Evolutionary conservation across 2,329 filamentous ascomycete species (phyloP).

Genomic region (Mycosphaerella sp.): DNA sequence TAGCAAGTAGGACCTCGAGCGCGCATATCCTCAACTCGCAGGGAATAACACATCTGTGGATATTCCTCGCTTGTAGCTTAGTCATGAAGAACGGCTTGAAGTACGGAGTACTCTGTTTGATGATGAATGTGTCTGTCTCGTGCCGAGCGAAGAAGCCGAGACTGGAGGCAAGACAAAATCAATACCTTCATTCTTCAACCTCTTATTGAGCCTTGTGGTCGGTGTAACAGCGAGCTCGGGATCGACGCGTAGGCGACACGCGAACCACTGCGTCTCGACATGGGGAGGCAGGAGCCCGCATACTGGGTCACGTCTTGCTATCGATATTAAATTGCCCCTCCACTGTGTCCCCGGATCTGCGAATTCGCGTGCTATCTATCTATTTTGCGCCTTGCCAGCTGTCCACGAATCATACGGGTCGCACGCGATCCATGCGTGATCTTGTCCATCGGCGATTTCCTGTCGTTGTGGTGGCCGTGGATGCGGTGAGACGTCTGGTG

Average conservation of each 20-base stretch:
- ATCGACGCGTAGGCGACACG: neutral
- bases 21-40: too few species aligned
- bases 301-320: neutral
- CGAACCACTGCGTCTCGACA: neutral
- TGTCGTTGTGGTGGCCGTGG: neutral
- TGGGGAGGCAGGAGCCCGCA: neutral
- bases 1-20: too few species aligned
- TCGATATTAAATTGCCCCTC: neutral
- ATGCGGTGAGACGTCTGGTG: neutral
- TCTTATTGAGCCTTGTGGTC: neutral
- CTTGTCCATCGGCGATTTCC: too few species aligned
- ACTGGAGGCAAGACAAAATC: conserved; percentile 17
- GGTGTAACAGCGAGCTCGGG: neutral
- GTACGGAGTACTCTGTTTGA: too few species aligned
- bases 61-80: too few species aligned
- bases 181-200: too few species aligned
- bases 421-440: too few species aligned
- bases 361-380: neutral
- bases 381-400: too few species aligned
- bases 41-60: too few species aligned
- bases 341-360: neutral
- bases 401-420: too few species aligned
- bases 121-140: conserved; percentile 28
- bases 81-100: too few species aligned
- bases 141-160: conserved; percentile 38